Evolutionary conservation across 495 filamentous ascomycete genomes (phyloP), one percentile per base, ranked within the genome.

Genomic region (Aspergillus bertholletiae): DNA sequence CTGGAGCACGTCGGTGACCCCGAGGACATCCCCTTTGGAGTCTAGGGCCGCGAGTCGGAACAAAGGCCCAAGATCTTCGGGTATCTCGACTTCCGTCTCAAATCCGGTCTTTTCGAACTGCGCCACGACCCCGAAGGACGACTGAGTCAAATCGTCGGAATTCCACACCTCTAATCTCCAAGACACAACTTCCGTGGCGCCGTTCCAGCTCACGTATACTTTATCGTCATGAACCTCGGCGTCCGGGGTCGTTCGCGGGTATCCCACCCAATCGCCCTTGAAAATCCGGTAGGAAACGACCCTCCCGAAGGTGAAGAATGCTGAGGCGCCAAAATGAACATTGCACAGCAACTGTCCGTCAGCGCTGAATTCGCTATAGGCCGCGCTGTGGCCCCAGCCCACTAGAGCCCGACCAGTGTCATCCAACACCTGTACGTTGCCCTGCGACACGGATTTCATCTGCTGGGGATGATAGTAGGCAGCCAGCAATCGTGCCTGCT

Each of bases 321-420:
- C 67, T 20, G 66, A 69, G 1, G 72, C 68, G 7, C 66, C 68
- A 40, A 71, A 72, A 49, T 71, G 70, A 13, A 68, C 61, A 46
- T 75, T 63, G 55, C 80, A 83, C 5, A 82, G 55, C 11, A 77
- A 56, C 8, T 74, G 71, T 0, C 84, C 83, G 18, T 81, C 69
- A 0, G 66, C 53, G 0, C 69, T 74, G 59, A 77, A 85, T 56
- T 87, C 83, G 1, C 77, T 84, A 50, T 79, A 73, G 7, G 76
- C 76, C 0, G 80, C 75, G 34, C 74, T 73, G 35, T 79, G 79
- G 7, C 82, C 83, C 82, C 81, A 86, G 49, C 79, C 81, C 13
- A 85, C 73, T 12, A 85, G 62, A 7, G 77, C 71, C 35, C 84
- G 80, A 1, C 79, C 82, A 9, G 49, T 65, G 47, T 71, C 61